These are phyloP conservation scores for Hypoxylon cercidicola DNA, from an alignment of 495 filamentous ascomycete species.

Conservation along the genomic window DNA sequence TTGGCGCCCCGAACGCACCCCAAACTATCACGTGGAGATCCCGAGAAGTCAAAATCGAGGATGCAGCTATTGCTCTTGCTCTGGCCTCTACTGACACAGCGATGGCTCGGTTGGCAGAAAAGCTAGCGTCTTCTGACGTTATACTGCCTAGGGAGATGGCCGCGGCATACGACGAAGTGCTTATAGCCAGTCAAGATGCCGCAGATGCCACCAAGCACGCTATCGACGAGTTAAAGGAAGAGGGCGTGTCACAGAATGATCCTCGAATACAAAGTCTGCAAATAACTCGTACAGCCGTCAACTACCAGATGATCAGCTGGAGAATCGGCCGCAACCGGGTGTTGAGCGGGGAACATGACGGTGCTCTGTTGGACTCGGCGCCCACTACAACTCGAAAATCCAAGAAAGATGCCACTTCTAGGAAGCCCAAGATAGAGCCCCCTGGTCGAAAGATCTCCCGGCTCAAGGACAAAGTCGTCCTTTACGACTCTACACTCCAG, in stretches of 20 bases:
- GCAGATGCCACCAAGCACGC: constrained; percentile 92
- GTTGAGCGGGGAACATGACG: constrained; percentile 81
- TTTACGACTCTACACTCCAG: constrained; percentile 92
- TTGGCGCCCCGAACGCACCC: constrained; percentile 68
- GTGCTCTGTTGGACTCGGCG: constrained; percentile 67
- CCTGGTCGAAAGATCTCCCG: constrained; percentile 75
- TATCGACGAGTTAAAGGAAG: constrained; percentile 86
- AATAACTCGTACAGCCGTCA: constrained; percentile 90
- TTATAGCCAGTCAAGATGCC: constrained; percentile 91
- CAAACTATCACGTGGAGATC: constrained; percentile 88
- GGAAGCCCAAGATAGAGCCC: constrained; percentile 66
- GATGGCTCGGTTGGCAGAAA: constrained; percentile 65
- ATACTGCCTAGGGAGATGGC: constrained; percentile 69
- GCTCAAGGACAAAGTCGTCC: constrained; percentile 85
- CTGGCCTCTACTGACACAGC: constrained; percentile 67
- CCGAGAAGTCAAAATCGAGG: constrained; percentile 86
- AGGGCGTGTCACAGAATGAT: constrained; percentile 87
- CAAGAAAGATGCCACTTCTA: constrained; percentile 55
- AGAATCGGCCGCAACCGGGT: constrained; percentile 92
- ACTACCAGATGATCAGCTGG: constrained; percentile 94
- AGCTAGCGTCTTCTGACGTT: constrained; percentile 67
- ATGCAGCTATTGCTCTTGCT: constrained; percentile 88
- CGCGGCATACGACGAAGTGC: constrained; percentile 89
- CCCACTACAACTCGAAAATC: constrained; percentile 53
- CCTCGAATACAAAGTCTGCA: constrained; percentile 91